Base-by-base conservation (phyloP, 164 flowering plant genomes). In the Pachysandra terminalis region DNA sequence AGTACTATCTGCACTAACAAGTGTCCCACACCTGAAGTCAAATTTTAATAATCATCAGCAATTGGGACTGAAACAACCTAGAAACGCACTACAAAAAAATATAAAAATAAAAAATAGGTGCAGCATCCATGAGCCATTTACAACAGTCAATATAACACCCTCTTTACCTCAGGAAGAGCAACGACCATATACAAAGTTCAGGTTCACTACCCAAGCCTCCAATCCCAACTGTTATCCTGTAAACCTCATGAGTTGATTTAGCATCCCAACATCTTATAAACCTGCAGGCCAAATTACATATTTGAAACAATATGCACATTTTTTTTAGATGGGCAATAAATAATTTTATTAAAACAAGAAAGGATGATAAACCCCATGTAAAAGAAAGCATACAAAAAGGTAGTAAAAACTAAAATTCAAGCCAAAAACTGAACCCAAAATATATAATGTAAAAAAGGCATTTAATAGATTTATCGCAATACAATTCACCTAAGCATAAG, bases 231-330 rank as follows among this genome's bases (percentile, higher is more conserved):
- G 96, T 93, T 69, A 93, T 88, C 74, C 99, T 86, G 72, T 87
- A 90, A 10, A 87, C 71, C 80, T 96, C 99, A 67, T 79, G 85
- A 48, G 77, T 71, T 19, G 73, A 61, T 61, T 76, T 81, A 32
- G 81, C 87, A 84, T 93, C 88, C 97, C 99, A 93, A 78, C 98
- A 88, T 78, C 99, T 80, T 73, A 96, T 86, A 69, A 81, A 80
- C 84, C 98, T 96, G 82, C 67, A 67, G 25, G 3, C 27, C 64
- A 53, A 15, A 19, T 55, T 19, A 4, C 21, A 41, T 56, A 35
- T 3, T 3, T 3, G 7, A 32, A 32, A 32, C 37, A 32, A 32
- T 32, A 32, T 3, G 7, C 7, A 32, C 37, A 32, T 32, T 7
- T 32, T 32, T 32, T 32, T 32, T 32, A 7, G 37, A 32, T 32